A percentile compares a stretch with the other conserved stretches of the same genome.
These are phyloP conservation scores for Cardamine occulta DNA, from an alignment of 345 rosid species.

Conservation along the genomic window DNA sequence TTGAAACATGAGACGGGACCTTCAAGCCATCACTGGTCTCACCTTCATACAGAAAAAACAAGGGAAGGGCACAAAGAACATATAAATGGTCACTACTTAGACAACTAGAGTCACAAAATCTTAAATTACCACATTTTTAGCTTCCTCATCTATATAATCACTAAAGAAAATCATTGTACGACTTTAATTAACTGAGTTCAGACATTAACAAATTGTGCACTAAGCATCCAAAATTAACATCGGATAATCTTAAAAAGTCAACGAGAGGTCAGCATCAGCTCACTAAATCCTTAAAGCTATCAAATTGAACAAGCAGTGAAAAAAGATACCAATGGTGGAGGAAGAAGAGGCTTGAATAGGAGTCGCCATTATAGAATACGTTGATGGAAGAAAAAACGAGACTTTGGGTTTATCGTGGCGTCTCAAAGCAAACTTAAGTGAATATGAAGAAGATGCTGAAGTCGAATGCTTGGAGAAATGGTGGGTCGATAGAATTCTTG, in stretches of 20 bases:
- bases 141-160: background rate
- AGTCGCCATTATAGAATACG: slow-evolving; percentile 45
- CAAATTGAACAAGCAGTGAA: slow-evolving; percentile 13
- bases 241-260: slow-evolving; percentile 15
- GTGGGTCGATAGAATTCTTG: slow-evolving; percentile 25
- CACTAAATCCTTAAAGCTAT: slow-evolving; percentile 12
- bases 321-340: slow-evolving; percentile 52
- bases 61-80: slow-evolving; percentile 1
- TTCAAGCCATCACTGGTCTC: slow-evolving; percentile 53
- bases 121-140: background rate
- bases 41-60: slow-evolving; percentile 45
- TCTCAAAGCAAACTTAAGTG: slow-evolving; percentile 34
- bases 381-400: slow-evolving; percentile 26
- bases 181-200: background rate
- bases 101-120: slow-evolving; percentile 8
- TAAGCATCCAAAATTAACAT: slow-evolving; percentile 15
- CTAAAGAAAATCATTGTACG: background rate
- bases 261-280: background rate
- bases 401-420: slow-evolving; percentile 32
- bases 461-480: slow-evolving; percentile 18
- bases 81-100: slow-evolving; percentile 7
- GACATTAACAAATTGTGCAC: background rate
- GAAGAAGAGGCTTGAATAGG: slow-evolving; percentile 56
- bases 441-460: slow-evolving; percentile 9
- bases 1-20: slow-evolving; percentile 50